phyloP scores from a whole-genome alignment of 371 early-diverging fungal genomes.

The Haplosporangium sp. region DNA sequence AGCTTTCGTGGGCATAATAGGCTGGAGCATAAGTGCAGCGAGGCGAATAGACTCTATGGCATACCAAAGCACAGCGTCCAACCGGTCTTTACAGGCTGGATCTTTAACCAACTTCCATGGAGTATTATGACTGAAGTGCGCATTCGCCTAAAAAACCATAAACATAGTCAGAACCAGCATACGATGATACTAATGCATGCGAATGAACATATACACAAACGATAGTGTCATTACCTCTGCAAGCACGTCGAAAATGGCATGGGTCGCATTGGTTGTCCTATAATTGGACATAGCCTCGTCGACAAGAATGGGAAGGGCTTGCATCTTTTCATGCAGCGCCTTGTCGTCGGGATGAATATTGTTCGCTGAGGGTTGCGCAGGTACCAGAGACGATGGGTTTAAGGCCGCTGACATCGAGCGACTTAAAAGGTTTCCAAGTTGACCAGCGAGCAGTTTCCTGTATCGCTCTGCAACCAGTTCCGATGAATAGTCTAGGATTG shows the following conservation, averaged over 20 bases:
- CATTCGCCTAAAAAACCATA: slow-evolving; percentile 67
- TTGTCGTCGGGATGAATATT: slow-evolving; percentile 54
- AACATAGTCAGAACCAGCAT: not conserved
- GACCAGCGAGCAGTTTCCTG: slow-evolving; percentile 83
- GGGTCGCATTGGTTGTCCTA: slow-evolving; percentile 62
- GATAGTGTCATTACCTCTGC: slow-evolving; percentile 58
- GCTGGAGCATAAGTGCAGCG: slow-evolving; percentile 81
- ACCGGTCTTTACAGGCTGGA: slow-evolving; percentile 54
- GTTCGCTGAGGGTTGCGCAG: slow-evolving; percentile 41
- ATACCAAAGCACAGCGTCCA: slow-evolving; percentile 76
- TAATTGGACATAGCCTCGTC: slow-evolving; percentile 55
- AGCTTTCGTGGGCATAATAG: slow-evolving; percentile 89
- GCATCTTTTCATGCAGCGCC: slow-evolving; percentile 55
- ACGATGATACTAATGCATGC: not conserved
- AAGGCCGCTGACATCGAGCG: slow-evolving; percentile 70
- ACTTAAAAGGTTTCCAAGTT: slow-evolving; percentile 88
- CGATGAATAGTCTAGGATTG: slow-evolving; percentile 74
- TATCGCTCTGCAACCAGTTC: slow-evolving; percentile 75
- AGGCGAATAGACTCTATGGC: slow-evolving; percentile 83
- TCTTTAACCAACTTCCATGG: slow-evolving; percentile 86
- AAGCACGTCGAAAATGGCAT: slow-evolving; percentile 65
- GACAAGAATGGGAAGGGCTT: slow-evolving; percentile 40
- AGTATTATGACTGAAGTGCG: slow-evolving; percentile 73
- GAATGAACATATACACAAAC: not conserved
- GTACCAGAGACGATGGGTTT: slow-evolving; percentile 65